Base-by-base conservation (phyloP, 1,139 yeast species). In the Citeromyces hawaiiensis region DNA sequence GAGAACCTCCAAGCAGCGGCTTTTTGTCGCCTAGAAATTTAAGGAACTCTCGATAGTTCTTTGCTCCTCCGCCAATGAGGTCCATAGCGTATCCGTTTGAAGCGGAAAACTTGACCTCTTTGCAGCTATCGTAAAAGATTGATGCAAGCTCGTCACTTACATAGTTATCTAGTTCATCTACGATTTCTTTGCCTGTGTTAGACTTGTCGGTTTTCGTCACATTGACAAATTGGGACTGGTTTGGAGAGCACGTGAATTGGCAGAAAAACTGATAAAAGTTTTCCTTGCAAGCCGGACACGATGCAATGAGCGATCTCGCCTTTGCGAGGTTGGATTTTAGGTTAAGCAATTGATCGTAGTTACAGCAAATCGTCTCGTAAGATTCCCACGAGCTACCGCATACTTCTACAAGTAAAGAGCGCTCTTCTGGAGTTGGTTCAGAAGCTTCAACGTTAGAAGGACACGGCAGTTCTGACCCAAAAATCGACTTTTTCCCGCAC, bases 71-170 rank as follows among this genome's bases (percentile, higher is more conserved):
- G 5, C 98, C 98, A 39, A 91, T 81, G 39, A 91, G 68, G 54
- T 91, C 97, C 96, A 91, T 87, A 7, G 96, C 97, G 51, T 72
- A 83, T 2, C 97, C 96, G 57, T 88, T 88, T 8, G 97, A 87
- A 4, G 96, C 96, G 3, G 91, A 78, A 55, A 91, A 88, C 59
- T 88, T 87, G 55, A 91, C 82, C 46, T 81, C 76, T 50, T 83
- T 83, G 61, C 98, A 91, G 1, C 95, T 83, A 44, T 87, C 82
- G 54, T 64, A 91, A 52, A 88, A 76, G 2, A 56, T 63, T 0
- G 66, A 53, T 0, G 95, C 95, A 61, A 74, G 73, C 1, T 50
- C 52, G 1, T 75, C 68, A 43, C 72, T 73, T 7, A 85, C 74
- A 49, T 56, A 80, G 49, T 77, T 79, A 38, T 76, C 72, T 36